A percentile compares a stretch with the other conserved stretches of the same genome.
Evolutionary conservation across 148 eudicot species (phyloP).

Genomic region (Vaccinium corymbosum): DNA sequence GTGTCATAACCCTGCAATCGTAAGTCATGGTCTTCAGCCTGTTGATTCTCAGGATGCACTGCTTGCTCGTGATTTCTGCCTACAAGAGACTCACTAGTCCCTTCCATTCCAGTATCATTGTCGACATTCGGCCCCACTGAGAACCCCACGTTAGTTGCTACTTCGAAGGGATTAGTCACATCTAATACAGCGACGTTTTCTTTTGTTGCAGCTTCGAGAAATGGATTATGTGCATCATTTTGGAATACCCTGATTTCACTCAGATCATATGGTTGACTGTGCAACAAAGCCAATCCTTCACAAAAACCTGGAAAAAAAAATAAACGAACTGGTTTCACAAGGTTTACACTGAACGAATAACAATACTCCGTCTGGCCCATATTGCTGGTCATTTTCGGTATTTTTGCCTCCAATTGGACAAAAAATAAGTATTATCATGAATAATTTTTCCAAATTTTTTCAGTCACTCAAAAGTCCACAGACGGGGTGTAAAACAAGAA

Average conservation of each 20-base stretch:
- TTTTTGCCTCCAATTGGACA: background rate
- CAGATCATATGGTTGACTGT: slow-evolving; percentile 51
- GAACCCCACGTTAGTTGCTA: slow-evolving; percentile 23
- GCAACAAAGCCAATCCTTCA: slow-evolving; percentile 51
- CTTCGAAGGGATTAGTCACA: slow-evolving; percentile 20
- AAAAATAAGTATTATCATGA: background rate
- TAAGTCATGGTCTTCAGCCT: slow-evolving; percentile 13
- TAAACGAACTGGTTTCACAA: background rate
- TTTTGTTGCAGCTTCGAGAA: slow-evolving; percentile 17
- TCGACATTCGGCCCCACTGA: slow-evolving; percentile 20
- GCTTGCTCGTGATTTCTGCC: slow-evolving; percentile 20
- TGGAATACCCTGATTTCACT: slow-evolving; percentile 39
- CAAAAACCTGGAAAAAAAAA: slow-evolving; percentile 49
- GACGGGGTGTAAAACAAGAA: background rate
- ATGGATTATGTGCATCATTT: slow-evolving; percentile 27
- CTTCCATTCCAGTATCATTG: slow-evolving; percentile 29
- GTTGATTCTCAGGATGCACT: slow-evolving; percentile 20
- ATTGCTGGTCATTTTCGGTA: background rate
- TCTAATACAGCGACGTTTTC: slow-evolving; percentile 14
- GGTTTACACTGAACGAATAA: background rate
- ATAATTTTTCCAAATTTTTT: background rate
- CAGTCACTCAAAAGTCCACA: background rate
- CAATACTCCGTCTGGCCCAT: background rate
- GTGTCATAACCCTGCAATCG: slow-evolving; percentile 17
- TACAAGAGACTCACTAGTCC: slow-evolving; percentile 19